These are phyloP conservation scores for Copromyces sp. DNA, from an alignment of 495 filamentous ascomycete species.

Conservation along the genomic window DNA sequence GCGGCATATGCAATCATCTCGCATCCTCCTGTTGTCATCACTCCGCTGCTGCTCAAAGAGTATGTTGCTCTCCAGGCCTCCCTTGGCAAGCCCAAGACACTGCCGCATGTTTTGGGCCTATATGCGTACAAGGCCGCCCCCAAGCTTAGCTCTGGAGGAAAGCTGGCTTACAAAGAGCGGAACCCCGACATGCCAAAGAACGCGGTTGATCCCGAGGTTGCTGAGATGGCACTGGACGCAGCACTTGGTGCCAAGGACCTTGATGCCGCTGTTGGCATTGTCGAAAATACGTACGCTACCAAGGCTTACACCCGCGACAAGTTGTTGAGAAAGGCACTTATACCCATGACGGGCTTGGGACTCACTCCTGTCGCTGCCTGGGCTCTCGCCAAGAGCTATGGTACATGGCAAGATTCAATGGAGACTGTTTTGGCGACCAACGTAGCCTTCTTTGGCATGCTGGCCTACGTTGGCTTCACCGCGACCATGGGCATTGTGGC, in stretches of 20 bases:
- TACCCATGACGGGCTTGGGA: conserved; percentile 30
- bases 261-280: conserved; percentile 62
- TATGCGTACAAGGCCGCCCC: conserved; percentile 79
- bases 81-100: conserved; percentile 58
- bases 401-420: conserved; percentile 56
- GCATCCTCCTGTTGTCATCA: conserved; percentile 74
- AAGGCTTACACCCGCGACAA: conserved; percentile 64
- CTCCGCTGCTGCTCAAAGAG: conserved; percentile 51
- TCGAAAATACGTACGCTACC: conserved; percentile 65
- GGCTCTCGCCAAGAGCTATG: conserved; percentile 49
- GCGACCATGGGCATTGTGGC: conserved; percentile 74
- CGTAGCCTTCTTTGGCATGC: conserved; percentile 68
- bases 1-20: conserved; percentile 54
- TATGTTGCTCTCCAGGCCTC: conserved; percentile 65
- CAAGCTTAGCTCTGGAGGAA: conserved; percentile 43
- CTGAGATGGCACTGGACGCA: conserved; percentile 58
- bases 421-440: conserved; percentile 58
- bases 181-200: conserved; percentile 58
- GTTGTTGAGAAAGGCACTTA: conserved; percentile 35
- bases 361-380: conserved; percentile 62
- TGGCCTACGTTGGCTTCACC: conserved; percentile 72
- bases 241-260: conserved; percentile 73
- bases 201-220: conserved; percentile 57
- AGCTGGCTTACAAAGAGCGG: conserved; percentile 48
- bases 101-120: conserved; percentile 70